phyloP scores from a whole-genome alignment of 176 grass and related monocot genomes.

The Pharus latifolius region DNA sequence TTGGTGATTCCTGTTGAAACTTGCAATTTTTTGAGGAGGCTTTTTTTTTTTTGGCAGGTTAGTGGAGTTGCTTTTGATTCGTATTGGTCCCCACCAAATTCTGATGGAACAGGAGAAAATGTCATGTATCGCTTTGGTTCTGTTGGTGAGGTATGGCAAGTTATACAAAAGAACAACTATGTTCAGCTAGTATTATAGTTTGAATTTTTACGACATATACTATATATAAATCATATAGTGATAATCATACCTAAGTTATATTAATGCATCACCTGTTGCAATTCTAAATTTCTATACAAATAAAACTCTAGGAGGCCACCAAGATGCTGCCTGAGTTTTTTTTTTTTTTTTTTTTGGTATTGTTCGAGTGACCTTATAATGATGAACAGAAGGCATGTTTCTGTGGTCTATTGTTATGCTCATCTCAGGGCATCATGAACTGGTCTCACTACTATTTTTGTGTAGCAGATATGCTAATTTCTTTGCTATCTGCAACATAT shows the following conservation, averaged over 20 bases:
- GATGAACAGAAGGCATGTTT: background rate
- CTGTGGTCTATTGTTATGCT: background rate
- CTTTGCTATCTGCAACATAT: background rate
- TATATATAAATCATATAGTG: conserved; percentile 2
- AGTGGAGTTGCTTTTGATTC: conserved; percentile 98
- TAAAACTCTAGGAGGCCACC: background rate
- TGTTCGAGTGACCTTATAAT: background rate
- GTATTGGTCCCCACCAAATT: conserved; percentile 83
- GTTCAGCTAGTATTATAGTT: background rate
- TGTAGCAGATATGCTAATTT: background rate
- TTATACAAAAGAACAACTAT: no score
- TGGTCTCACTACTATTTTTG: background rate
- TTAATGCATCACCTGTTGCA: background rate
- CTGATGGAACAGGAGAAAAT: conserved; percentile 75
- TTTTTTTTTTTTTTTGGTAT: background rate
- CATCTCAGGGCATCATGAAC: background rate
- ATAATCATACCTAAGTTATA: background rate
- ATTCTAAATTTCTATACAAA: background rate
- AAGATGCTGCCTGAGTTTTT: background rate
- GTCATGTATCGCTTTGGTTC: conserved; percentile 90
- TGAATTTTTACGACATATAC: background rate
- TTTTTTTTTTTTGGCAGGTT: conserved; percentile 43
- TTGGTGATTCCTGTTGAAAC: conserved; percentile 1
- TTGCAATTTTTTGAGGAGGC: background rate
- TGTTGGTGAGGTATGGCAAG: conserved; percentile 71